Evolutionary conservation across 108 stramenopile species (phyloP).

Genomic region (Epipyxis sp.): DNA sequence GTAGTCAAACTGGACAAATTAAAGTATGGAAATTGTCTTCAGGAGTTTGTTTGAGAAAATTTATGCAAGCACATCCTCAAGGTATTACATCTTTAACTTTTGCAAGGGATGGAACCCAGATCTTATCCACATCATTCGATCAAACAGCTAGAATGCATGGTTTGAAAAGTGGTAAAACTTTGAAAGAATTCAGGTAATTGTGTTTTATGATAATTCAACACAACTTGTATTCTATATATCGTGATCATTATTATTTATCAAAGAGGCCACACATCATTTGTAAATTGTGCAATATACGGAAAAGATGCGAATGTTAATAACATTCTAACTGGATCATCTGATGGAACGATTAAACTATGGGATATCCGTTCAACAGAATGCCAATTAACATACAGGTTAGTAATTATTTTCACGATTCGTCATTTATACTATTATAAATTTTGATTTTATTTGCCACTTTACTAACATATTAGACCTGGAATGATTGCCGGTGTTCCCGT

Average conservation of each 20-base stretch:
- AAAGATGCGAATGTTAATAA: conserved; percentile 34
- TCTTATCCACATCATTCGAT: conserved; percentile 51
- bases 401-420: conserved; percentile 22
- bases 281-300: conserved; percentile 39
- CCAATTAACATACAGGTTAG: conserved; percentile 55
- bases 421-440: too few species aligned
- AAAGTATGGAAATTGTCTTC: conserved; percentile 72
- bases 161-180: conserved; percentile 50
- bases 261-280: conserved; percentile 78
- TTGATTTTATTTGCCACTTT: too few species aligned
- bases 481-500: conserved; percentile 10
- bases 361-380: conserved; percentile 60
- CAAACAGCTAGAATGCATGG: conserved; percentile 53
- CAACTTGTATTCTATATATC: background rate
- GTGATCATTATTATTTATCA: background rate
- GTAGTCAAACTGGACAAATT: conserved; percentile 66
- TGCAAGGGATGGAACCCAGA: conserved; percentile 20
- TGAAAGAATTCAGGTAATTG: conserved; percentile 33
- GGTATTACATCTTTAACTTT: conserved; percentile 30
- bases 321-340: conserved; percentile 78
- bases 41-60: conserved; percentile 69
- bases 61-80: conserved; percentile 59
- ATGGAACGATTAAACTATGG: conserved; percentile 88
- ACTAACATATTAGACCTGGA: too few species aligned
- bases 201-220: background rate